Evolutionary conservation across 768 basidiomycete species (phyloP).

Genomic region (Amanita rimosa): DNA sequence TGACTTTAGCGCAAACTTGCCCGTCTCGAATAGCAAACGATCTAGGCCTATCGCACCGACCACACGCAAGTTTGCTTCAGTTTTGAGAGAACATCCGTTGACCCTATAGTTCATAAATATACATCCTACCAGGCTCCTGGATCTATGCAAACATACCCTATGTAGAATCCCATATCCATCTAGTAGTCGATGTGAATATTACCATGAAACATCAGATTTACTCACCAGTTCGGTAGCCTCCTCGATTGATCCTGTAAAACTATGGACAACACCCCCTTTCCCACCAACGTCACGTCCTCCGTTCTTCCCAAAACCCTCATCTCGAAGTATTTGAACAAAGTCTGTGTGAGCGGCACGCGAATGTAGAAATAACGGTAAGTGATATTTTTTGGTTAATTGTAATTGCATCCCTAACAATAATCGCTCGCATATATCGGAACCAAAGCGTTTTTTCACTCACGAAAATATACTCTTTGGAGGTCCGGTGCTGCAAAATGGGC

Average conservation of each 20-base stretch:
- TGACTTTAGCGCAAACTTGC: constrained; percentile 20
- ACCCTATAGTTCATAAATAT: constrained; percentile 32
- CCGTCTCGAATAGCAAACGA: constrained; percentile 64
- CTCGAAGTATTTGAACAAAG: constrained; percentile 50
- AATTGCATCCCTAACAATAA: constrained; percentile 24
- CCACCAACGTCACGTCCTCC: constrained; percentile 46
- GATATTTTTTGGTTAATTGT: constrained; percentile 52
- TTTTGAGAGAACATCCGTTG: constrained; percentile 64
- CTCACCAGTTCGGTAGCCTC: constrained; percentile 60
- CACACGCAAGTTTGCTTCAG: constrained; percentile 46
- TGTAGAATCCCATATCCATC: constrained; percentile 66
- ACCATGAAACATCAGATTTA: not conserved
- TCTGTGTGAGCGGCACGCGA: constrained; percentile 69
- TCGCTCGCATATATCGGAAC: not conserved
- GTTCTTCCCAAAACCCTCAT: constrained; percentile 50
- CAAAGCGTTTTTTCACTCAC: constrained; percentile 31
- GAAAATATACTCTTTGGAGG: constrained; percentile 54
- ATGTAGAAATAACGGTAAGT: constrained; percentile 73
- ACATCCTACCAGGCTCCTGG: not conserved
- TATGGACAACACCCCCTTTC: constrained; percentile 72
- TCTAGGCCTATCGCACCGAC: constrained; percentile 46
- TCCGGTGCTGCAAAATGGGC: constrained; percentile 50
- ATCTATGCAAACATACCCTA: constrained; percentile 26
- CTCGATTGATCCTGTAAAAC: constrained; percentile 57
- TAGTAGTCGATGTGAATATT: constrained; percentile 15